A percentile compares a stretch with the other conserved stretches of the same genome.
Conservation (phyloP, 495 filamentous ascomycete species). For the Aspergillus asperescens region DNA sequence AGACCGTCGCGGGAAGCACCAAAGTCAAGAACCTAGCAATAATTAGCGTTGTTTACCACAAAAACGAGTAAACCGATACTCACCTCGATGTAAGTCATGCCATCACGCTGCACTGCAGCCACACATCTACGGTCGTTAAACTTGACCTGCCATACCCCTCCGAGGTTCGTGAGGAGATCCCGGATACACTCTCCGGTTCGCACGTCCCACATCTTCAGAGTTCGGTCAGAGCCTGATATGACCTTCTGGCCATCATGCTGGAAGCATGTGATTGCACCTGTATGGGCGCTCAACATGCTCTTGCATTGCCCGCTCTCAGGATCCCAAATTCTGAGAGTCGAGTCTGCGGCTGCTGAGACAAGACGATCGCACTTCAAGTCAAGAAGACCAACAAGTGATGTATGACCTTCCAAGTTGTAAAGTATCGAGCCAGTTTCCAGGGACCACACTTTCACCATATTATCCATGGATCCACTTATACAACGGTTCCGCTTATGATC, state of each 20-base stretch:
- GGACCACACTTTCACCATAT: slow-evolving; percentile 96
- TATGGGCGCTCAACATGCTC: slow-evolving; percentile 83
- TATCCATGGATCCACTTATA: slow-evolving; percentile 98
- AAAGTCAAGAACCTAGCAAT: slow-evolving; percentile 54
- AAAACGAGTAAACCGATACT: slow-evolving; percentile 24
- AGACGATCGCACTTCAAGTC: slow-evolving; percentile 82
- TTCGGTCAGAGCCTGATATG: slow-evolving; percentile 91
- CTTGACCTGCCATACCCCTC: slow-evolving; percentile 96
- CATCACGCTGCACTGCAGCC: slow-evolving; percentile 89
- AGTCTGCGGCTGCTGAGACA: slow-evolving; percentile 93
- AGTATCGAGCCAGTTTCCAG: slow-evolving; percentile 80
- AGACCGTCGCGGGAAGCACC: slow-evolving; percentile 81
- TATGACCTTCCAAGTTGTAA: slow-evolving; percentile 89
- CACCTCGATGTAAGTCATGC: slow-evolving; percentile 93
- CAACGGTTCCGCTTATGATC: slow-evolving; percentile 90
- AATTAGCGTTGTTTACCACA: background rate
- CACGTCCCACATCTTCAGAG: slow-evolving; percentile 98
- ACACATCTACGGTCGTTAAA: slow-evolving; percentile 96
- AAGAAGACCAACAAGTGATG: slow-evolving; percentile 86
- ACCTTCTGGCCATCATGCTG: slow-evolving; percentile 97
- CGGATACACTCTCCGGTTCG: slow-evolving; percentile 85
- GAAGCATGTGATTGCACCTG: slow-evolving; percentile 97
- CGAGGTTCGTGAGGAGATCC: slow-evolving; percentile 92
- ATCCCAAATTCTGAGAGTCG: slow-evolving; percentile 95
- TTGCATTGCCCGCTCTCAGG: slow-evolving; percentile 90